phyloP scores from a whole-genome alignment of 148 eudicot genomes.

The Silene latifolia region DNA sequence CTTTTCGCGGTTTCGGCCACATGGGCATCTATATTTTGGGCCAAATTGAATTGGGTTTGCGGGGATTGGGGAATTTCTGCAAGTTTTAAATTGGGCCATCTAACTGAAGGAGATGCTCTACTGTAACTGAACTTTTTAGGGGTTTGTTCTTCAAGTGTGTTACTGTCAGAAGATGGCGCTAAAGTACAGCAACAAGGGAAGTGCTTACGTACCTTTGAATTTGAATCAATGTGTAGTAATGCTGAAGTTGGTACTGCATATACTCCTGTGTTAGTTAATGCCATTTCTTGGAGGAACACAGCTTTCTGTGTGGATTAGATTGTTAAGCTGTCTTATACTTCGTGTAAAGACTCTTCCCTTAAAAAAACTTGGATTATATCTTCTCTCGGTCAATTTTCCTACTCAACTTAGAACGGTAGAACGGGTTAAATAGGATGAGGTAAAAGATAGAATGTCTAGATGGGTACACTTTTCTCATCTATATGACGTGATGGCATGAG shows the following conservation, averaged over 20 bases:
- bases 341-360: too few species aligned
- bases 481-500: too few species aligned
- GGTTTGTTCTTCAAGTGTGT: slow-evolving; percentile 31
- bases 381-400: too few species aligned
- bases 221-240: slow-evolving; percentile 29
- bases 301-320: background rate
- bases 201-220: slow-evolving; percentile 43
- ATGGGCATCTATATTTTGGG: slow-evolving; percentile 24
- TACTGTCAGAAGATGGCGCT: slow-evolving; percentile 23
- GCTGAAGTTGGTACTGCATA: slow-evolving; percentile 37
- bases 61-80: slow-evolving; percentile 33
- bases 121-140: slow-evolving; percentile 54
- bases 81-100: slow-evolving; percentile 80
- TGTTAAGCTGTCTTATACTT: background rate
- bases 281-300: slow-evolving; percentile 6
- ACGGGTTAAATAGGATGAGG: too few species aligned
- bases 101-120: slow-evolving; percentile 77
- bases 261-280: slow-evolving; percentile 43
- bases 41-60: slow-evolving; percentile 37
- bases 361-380: too few species aligned
- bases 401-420: too few species aligned
- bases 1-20: slow-evolving; percentile 10
- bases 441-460: too few species aligned
- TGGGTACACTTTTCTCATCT: too few species aligned
- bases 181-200: slow-evolving; percentile 32